Conservation (phyloP, 768 basidiomycete species). For the Boletus bicolor region DNA sequence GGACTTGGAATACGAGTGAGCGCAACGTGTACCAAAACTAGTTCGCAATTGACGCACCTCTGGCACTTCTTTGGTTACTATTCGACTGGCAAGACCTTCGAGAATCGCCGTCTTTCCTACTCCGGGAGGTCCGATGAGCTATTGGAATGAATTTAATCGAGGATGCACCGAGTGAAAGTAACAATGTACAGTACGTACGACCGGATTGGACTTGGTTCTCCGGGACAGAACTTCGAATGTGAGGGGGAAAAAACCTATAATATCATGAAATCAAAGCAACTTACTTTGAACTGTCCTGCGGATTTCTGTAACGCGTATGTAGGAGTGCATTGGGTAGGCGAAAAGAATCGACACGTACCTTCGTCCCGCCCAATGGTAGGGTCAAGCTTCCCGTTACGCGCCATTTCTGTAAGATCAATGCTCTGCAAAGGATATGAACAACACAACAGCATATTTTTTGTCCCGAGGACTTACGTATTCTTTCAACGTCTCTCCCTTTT, state of each 20-base stretch:
- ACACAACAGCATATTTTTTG: not conserved
- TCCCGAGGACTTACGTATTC: conserved; percentile 58
- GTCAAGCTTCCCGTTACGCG: conserved; percentile 81
- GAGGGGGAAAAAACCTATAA: not conserved
- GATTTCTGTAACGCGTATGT: conserved; percentile 54
- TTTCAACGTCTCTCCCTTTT: conserved; percentile 84
- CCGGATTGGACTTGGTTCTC: conserved; percentile 89
- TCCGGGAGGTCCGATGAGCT: conserved; percentile 84
- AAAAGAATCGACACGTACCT: conserved; percentile 37
- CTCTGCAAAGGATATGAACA: conserved; percentile 44
- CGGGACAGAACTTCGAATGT: conserved; percentile 65
- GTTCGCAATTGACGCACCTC: conserved; percentile 50
- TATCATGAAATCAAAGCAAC: conserved; percentile 16
- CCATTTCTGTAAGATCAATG: conserved; percentile 80
- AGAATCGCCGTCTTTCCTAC: conserved; percentile 93
- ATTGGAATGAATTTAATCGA: not conserved
- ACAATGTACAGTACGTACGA: conserved; percentile 44
- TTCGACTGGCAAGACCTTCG: conserved; percentile 84
- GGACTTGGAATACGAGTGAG: conserved; percentile 45
- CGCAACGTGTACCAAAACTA: not conserved
- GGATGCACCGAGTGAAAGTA: not conserved
- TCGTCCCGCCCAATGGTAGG: conserved; percentile 89
- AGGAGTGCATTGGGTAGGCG: not conserved
- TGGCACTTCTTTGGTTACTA: conserved; percentile 86
- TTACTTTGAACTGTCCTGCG: conserved; percentile 86